Base-by-base conservation (phyloP, 345 rosid genomes). In the Noccaea bulbosa region DNA sequence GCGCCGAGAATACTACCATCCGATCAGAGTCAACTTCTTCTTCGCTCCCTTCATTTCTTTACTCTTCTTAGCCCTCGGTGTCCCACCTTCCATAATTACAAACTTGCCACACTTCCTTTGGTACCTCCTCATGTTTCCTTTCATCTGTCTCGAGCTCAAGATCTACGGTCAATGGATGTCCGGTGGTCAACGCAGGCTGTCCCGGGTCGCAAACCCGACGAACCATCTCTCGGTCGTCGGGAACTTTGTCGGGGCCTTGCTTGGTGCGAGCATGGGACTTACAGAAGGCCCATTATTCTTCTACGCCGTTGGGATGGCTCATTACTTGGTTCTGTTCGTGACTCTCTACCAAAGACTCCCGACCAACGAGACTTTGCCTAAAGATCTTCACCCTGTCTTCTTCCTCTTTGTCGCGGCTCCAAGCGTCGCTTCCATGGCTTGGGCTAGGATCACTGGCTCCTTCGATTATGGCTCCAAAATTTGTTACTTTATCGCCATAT, bases 141-240 rank as follows among this genome's bases (percentile, higher is more conserved):
- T 91, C 67, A 75, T 91, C 30, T 68, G 75, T 50, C 87, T 88
- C 3, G 97, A 86, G 83, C 88, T 88, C 32, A 91, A 91, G 73
- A 86, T 91, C 5, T 88, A 91, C 35, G 97, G 97, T 37, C 97
- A 91, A 69, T 91, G 94, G 97, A 91, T 91, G 97, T 91, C 97
- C 0, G 97, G 94, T 16, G 94, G 97, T 1, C 92, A 85, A 68
- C 75, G 94, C 30, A 63, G 94, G 81, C 90, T 88, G 37, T 91
- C 97, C 3, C 82, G 87, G 40, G 93, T 90, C 22, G 97, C 97
- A 4, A 90, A 90, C 56, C 97, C 97, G 22, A 83, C 97, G 0
- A 90, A 88, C 77, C 97, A 90, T 84, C 85, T 90, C 4, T 79
- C 93, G 0, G 43, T 88, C 7, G 97, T 90, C 1, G 97, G 97